Conservation (phyloP, 2,329 filamentous ascomycete species). For the Hawksworthiomyces lignivorus region DNA sequence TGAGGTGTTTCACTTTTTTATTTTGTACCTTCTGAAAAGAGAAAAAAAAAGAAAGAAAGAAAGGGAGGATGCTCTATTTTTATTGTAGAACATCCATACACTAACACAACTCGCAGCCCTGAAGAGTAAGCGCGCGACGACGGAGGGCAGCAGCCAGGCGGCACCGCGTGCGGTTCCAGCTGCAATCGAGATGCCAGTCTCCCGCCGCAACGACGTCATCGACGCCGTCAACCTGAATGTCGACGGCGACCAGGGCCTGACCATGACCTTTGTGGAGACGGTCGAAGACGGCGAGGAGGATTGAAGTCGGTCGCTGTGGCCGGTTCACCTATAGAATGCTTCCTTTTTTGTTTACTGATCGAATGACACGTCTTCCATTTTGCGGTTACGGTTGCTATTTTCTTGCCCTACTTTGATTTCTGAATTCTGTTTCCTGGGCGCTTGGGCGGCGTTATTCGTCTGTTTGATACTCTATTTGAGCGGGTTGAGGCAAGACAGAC, state of each 20-base stretch:
- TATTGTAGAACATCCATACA: too few species aligned
- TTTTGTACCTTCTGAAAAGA: too few species aligned
- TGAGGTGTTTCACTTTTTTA: too few species aligned
- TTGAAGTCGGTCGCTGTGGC: too few species aligned
- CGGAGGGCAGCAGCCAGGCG: background rate
- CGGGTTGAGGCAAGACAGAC: background rate
- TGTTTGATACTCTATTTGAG: background rate
- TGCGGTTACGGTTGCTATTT: too few species aligned
- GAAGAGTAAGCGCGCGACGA: constrained; percentile 16
- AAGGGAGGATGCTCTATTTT: too few species aligned
- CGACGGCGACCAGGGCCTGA: constrained; percentile 34
- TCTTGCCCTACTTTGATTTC: too few species aligned
- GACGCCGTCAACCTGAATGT: constrained; percentile 39
- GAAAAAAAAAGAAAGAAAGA: too few species aligned
- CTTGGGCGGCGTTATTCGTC: too few species aligned
- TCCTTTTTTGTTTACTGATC: background rate
- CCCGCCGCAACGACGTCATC: constrained; percentile 22
- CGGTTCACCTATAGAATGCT: background rate
- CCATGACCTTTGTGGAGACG: constrained; percentile 39
- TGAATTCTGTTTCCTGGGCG: constrained; percentile 5
- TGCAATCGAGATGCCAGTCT: background rate
- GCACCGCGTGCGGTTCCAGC: constrained; percentile 1
- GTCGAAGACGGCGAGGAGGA: constrained; percentile 18
- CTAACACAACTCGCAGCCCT: constrained; percentile 17
- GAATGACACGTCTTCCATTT: too few species aligned